phyloP scores from a whole-genome alignment of 768 basidiomycete genomes.

The Tulasnella sp. region DNA sequence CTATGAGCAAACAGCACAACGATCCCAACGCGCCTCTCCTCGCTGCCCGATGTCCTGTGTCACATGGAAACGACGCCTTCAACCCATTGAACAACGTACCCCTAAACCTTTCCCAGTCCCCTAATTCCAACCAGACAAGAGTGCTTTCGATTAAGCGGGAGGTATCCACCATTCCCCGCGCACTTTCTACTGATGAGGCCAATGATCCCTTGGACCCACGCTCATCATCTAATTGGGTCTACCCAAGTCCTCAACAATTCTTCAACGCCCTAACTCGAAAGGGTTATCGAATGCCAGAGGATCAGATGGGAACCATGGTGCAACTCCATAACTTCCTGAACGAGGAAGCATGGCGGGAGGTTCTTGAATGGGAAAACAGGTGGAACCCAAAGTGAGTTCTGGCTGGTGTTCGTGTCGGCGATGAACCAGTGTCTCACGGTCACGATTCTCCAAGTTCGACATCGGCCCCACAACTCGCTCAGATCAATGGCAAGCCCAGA shows the following conservation, averaged over 20 bases:
- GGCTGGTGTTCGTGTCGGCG: neutral
- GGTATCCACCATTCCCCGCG: constrained; percentile 82
- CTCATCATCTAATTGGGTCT: constrained; percentile 72
- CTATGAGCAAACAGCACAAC: constrained; percentile 18
- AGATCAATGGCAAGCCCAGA: constrained; percentile 87
- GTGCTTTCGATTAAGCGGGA: constrained; percentile 73
- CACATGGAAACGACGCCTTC: constrained; percentile 44
- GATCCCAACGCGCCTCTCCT: neutral
- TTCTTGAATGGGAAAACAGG: constrained; percentile 87
- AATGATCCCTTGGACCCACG: constrained; percentile 40
- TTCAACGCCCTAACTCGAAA: constrained; percentile 95
- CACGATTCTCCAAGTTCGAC: neutral
- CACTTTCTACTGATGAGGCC: constrained; percentile 31
- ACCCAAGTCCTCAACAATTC: constrained; percentile 96
- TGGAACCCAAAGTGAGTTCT: constrained; percentile 57
- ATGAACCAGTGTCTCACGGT: neutral
- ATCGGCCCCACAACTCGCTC: constrained; percentile 58
- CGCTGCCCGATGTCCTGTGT: constrained; percentile 12
- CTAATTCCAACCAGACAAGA: constrained; percentile 57
- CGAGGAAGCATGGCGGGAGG: constrained; percentile 94
- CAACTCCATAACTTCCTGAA: constrained; percentile 98
- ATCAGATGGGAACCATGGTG: constrained; percentile 95
- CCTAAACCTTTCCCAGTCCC: constrained; percentile 62
- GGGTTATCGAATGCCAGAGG: constrained; percentile 95
- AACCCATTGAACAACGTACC: constrained; percentile 89